A percentile compares a stretch with the other conserved stretches of the same genome.
Conservation (phyloP, 768 basidiomycete genomes). For the Megacollybia marginata region DNA sequence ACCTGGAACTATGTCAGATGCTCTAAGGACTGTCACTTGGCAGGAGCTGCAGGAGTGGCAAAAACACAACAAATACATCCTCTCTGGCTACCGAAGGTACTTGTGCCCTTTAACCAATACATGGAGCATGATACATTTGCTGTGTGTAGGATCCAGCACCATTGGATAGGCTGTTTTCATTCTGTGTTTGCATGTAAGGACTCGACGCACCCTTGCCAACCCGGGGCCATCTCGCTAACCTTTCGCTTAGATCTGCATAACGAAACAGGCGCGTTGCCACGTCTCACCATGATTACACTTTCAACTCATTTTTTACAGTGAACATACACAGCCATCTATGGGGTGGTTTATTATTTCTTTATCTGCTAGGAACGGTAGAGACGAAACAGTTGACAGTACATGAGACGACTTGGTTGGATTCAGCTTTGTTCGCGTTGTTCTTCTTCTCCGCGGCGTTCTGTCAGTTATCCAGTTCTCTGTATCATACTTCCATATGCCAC, state of each 20-base stretch:
- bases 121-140: constrained; percentile 1
- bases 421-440: constrained; percentile 54
- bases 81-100: constrained; percentile 65
- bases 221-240: constrained; percentile 10
- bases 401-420: constrained; percentile 55
- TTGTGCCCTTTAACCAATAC: constrained; percentile 1
- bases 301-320: constrained; percentile 31
- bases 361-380: constrained; percentile 47
- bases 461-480: constrained; percentile 62
- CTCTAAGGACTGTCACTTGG: constrained; percentile 34
- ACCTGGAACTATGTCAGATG: background rate
- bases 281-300: background rate
- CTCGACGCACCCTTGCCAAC: constrained; percentile 6
- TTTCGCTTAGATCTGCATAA: constrained; percentile 60
- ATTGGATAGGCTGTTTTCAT: constrained; percentile 52
- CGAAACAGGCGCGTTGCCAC: constrained; percentile 35
- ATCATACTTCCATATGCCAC: constrained; percentile 69
- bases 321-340: constrained; percentile 83
- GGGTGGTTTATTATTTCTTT: constrained; percentile 55
- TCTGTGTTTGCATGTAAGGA: constrained; percentile 65
- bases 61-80: constrained; percentile 67
- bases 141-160: constrained; percentile 42
- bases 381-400: constrained; percentile 39
- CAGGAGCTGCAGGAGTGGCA: constrained; percentile 61
- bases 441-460: constrained; percentile 65